Evolutionary conservation across 441 rosid genomes (phyloP), one percentile per base, ranked within the genome.

Genomic region (Euphorbia celastroides): DNA sequence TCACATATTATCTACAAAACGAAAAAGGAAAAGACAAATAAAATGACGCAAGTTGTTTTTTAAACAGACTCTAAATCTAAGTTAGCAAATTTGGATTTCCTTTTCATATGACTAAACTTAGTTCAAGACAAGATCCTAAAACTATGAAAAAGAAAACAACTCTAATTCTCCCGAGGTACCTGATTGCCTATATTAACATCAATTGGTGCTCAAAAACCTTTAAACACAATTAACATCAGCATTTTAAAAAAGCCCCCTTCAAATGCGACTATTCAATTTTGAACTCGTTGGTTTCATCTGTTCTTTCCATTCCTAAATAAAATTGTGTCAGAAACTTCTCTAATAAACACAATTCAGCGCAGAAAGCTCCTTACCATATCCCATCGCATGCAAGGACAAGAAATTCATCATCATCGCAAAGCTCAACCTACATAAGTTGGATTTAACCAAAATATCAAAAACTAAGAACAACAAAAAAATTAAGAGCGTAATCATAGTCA

Each of bases 381-480:
- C 98, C 98, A 57, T 93, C 98, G 56, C 98, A 90, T 16, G 98
- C 98, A 70, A 93, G 84, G 62, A 87, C 88, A 70, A 90, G 70
- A 68, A 90, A 90, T 63, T 93, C 98, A 63, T 93, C 98, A 67
- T 88, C 96, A 57, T 83, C 85, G 3, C 92, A 90, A 51, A 93
- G 94, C 78, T 90, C 96, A 77, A 87, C 90, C 98, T 88, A 34
- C 31, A 14, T 31, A 64, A 27, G 25, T 7, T 8, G 44, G 22
- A 68, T 57, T 23, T 26, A 38, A 62, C 5, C 36, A 38, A 36
- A 38, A 7, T 16, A 19, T 2, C 1, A 48, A 44, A 71, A 59
- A 51, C n/a, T 59, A 28, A 54, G 23, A 54, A 52, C 2, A 61
- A 38, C 28, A 4, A 2, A 58, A 1, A 10, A 11, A 0, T 17